Evolutionary conservation across 148 eudicot species (phyloP).

Genomic region (Rhododendron molle): DNA sequence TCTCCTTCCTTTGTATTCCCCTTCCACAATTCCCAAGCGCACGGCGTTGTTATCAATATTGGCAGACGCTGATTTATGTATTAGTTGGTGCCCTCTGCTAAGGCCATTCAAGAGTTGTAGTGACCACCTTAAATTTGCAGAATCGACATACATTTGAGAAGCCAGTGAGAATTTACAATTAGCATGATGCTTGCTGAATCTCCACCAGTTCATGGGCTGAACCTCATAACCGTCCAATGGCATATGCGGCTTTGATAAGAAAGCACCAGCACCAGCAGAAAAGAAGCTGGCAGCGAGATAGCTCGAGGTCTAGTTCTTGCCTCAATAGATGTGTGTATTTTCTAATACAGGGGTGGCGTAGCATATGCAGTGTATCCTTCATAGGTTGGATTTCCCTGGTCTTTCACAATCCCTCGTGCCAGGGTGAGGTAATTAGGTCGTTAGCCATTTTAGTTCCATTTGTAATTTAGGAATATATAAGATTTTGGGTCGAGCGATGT

Average conservation of each 20-base stretch:
- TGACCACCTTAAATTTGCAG: constrained; percentile 38
- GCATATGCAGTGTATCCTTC: constrained; percentile 4
- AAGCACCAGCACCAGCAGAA: not conserved
- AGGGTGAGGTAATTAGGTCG: constrained; percentile 14
- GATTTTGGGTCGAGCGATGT: constrained; percentile 11
- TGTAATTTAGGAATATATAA: constrained; percentile 15
- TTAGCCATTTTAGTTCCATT: constrained; percentile 2
- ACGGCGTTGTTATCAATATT: not conserved
- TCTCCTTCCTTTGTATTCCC: not conserved
- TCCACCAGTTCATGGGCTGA: not conserved
- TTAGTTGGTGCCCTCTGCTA: not conserved
- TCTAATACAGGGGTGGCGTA: not conserved
- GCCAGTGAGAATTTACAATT: constrained; percentile 92
- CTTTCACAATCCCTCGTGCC: not conserved
- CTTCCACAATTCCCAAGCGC: not conserved
- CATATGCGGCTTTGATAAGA: not conserved
- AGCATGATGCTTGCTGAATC: constrained; percentile 10
- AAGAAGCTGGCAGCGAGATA: not conserved
- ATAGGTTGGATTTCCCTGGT: not conserved
- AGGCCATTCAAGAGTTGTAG: not conserved
- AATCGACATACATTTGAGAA: constrained; percentile 87
- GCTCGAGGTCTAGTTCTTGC: not conserved
- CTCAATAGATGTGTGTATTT: constrained; percentile 9
- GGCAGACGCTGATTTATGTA: not conserved
- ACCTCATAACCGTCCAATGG: not conserved